Conservation (phyloP, 2,329 filamentous ascomycete species). For the Colletotrichum neosansevieriae region DNA sequence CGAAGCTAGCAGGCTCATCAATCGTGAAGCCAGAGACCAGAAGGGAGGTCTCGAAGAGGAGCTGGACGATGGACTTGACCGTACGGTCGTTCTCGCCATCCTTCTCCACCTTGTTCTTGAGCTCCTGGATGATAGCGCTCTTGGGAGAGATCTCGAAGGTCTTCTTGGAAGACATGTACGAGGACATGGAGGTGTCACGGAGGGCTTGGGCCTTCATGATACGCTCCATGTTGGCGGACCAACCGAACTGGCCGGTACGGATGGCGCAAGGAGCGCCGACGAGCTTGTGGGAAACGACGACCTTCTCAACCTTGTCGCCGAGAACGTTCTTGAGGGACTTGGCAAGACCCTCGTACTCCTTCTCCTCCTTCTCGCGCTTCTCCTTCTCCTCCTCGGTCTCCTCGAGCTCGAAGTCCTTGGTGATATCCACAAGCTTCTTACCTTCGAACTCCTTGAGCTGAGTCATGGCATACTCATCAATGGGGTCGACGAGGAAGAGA, state of each 20-base stretch:
- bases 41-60: constrained; percentile 98
- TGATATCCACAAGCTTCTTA: constrained; percentile 99
- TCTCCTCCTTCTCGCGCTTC: constrained; percentile 94
- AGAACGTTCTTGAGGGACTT: constrained; percentile 99
- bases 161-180: constrained; percentile 99
- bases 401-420: constrained; percentile 99
- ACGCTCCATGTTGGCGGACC: constrained; percentile 99
- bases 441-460: constrained; percentile 99
- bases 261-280: constrained; percentile 95
- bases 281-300: constrained; percentile 98
- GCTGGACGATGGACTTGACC: constrained; percentile 98
- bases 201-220: constrained; percentile 99
- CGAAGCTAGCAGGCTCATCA: constrained; percentile 97
- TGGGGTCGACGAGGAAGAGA: constrained; percentile 98
- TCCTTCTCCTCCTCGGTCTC: constrained; percentile 99
- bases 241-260: constrained; percentile 99
- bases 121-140: constrained; percentile 97
- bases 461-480: constrained; percentile 99
- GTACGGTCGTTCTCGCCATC: constrained; percentile 99
- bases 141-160: constrained; percentile 99
- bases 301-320: constrained; percentile 99
- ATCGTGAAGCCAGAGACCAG: constrained; percentile 99
- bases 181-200: constrained; percentile 99
- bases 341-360: constrained; percentile 94
- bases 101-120: constrained; percentile 98